These are phyloP conservation scores for Hymenoscyphus fructigenus DNA, from an alignment of 2,329 filamentous ascomycete species.

Conservation along the genomic window DNA sequence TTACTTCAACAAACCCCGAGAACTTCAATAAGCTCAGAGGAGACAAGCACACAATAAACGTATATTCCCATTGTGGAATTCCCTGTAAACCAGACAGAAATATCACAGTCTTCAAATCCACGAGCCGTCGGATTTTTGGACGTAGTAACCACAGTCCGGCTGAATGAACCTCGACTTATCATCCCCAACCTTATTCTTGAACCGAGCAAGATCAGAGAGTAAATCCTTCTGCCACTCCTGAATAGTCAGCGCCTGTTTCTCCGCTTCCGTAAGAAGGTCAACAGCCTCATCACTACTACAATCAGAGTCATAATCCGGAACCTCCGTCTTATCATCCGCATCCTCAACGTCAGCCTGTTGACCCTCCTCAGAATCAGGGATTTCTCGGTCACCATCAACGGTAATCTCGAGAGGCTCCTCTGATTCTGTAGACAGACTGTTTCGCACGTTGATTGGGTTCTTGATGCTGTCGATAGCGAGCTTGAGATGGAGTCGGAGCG, in stretches of 20 bases:
- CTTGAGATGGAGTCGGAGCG: conserved; percentile 80
- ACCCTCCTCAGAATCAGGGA: neutral
- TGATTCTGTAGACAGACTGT: conserved; percentile 28
- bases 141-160: neutral
- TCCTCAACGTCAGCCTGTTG: neutral
- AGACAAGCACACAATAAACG: neutral
- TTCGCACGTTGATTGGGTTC: conserved; percentile 73
- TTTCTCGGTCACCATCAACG: neutral
- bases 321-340: conserved; percentile 28
- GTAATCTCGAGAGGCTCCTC: neutral
- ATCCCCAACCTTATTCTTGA: conserved; percentile 82
- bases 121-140: neutral
- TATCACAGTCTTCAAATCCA: neutral
- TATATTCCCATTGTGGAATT: neutral
- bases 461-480: conserved; percentile 82
- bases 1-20: neutral
- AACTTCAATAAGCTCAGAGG: neutral
- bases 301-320: conserved; percentile 51
- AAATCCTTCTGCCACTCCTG: conserved; percentile 85
- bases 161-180: conserved; percentile 67
- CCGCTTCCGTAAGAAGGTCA: conserved; percentile 34
- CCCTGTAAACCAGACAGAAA: neutral
- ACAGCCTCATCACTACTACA: conserved; percentile 54
- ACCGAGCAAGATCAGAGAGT: conserved; percentile 74
- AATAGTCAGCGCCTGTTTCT: conserved; percentile 61